Conservation (phyloP, 768 basidiomycete genomes). For the Leccinum broughii region DNA sequence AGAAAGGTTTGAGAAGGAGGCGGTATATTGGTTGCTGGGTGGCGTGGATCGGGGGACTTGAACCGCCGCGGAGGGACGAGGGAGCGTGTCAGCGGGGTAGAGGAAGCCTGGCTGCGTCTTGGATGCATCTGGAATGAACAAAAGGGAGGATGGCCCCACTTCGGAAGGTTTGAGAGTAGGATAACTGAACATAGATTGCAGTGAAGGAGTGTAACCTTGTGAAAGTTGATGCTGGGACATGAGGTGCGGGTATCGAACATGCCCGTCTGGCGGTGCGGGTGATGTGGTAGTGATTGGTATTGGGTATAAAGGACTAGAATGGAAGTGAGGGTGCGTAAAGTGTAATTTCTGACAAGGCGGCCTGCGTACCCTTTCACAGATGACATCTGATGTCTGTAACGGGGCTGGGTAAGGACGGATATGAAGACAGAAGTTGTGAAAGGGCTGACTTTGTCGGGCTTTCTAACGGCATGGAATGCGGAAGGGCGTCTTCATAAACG, state of each 20-base stretch:
- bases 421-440: constrained; percentile 38
- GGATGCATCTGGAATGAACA: constrained; percentile 42
- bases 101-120: constrained; percentile 24
- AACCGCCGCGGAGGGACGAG: constrained; percentile 34
- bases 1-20: constrained; percentile 29
- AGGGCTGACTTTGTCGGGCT: constrained; percentile 57
- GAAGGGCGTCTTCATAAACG: constrained; percentile 34
- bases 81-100: constrained; percentile 37
- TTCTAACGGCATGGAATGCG: constrained; percentile 60
- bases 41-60: constrained; percentile 12
- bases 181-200: constrained; percentile 71
- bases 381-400: constrained; percentile 28
- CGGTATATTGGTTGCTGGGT: constrained; percentile 17
- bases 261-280: constrained; percentile 48
- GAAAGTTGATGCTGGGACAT: constrained; percentile 79
- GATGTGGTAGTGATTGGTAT: constrained; percentile 71
- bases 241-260: constrained; percentile 63
- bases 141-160: constrained; percentile 41
- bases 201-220: constrained; percentile 77
- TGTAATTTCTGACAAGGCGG: constrained; percentile 3
- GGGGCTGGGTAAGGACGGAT: constrained; percentile 34
- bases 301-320: constrained; percentile 41
- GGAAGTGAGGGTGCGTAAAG: constrained; percentile 18
- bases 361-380: constrained; percentile 38
- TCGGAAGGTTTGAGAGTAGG: constrained; percentile 34